phyloP scores from a whole-genome alignment of 2,329 filamentous ascomycete genomes.

The Penicillium sp. region DNA sequence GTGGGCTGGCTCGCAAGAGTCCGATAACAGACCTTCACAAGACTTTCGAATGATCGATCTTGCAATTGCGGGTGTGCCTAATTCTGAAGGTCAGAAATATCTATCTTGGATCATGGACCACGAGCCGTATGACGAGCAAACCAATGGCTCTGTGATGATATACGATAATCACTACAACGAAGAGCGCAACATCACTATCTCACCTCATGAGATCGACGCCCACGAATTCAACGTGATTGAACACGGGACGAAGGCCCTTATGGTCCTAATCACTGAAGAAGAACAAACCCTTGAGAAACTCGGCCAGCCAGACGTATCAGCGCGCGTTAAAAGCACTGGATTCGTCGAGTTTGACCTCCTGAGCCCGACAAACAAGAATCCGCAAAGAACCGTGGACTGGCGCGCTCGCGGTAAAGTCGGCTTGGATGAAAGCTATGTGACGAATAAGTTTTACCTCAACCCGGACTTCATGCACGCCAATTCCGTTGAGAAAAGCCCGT shows the following conservation, averaged over 20 bases:
- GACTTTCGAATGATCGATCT: conserved; percentile 6
- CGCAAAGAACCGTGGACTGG: neutral
- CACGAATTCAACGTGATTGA: conserved; percentile 1
- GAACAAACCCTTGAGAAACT: neutral
- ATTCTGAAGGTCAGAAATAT: neutral
- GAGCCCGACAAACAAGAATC: neutral
- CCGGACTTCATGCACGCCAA: conserved; percentile 23
- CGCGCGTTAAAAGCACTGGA: neutral
- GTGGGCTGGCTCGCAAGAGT: conserved; percentile 5
- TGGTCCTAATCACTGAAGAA: neutral
- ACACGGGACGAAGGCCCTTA: neutral
- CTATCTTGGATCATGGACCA: neutral
- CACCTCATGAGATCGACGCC: neutral
- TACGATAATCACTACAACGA: neutral
- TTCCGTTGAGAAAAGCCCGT: conserved; percentile 25
- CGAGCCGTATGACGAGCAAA: neutral
- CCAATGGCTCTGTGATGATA: neutral
- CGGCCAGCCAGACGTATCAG: neutral
- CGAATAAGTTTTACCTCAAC: neutral
- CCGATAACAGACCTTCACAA: neutral
- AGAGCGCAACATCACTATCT: neutral
- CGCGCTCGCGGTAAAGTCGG: neutral
- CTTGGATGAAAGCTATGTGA: neutral
- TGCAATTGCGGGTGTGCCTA: neutral
- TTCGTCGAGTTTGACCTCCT: conserved; percentile 8